phyloP scores from a whole-genome alignment of 2,329 filamentous ascomycete genomes.

The Alternaria gaisen region DNA sequence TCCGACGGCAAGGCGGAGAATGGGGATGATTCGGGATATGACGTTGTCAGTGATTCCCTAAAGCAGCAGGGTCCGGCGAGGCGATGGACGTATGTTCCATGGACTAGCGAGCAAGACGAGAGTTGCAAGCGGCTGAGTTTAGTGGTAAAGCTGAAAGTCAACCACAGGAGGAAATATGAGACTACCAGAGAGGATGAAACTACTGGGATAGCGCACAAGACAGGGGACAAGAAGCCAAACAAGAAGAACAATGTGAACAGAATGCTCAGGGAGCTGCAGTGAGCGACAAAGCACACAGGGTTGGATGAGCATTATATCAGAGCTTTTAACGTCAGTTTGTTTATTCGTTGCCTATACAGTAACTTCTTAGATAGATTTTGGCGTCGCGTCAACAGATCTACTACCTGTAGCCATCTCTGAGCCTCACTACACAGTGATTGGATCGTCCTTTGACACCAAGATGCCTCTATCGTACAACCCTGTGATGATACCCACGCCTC shows the following conservation, averaged over 20 bases:
- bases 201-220: neutral
- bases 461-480: slow-evolving; percentile 55
- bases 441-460: slow-evolving; percentile 45
- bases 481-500: slow-evolving; percentile 47
- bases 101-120: slow-evolving; percentile 38
- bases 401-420: neutral
- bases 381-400: neutral
- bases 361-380: neutral
- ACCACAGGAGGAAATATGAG: neutral
- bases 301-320: neutral
- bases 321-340: neutral
- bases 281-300: neutral
- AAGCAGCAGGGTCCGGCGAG: slow-evolving; percentile 21
- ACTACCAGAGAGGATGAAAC: neutral
- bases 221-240: neutral
- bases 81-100: slow-evolving; percentile 41
- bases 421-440: neutral
- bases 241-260: neutral
- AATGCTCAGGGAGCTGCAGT: neutral
- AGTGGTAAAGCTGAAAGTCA: slow-evolving; percentile 21
- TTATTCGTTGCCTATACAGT: neutral
- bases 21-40: slow-evolving; percentile 3
- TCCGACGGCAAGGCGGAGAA: slow-evolving; percentile 14
- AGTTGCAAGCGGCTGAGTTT: slow-evolving; percentile 23
- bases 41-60: neutral